phyloP scores from a whole-genome alignment of 106 monocot genomes.

The Apostasia shenzhenica region DNA sequence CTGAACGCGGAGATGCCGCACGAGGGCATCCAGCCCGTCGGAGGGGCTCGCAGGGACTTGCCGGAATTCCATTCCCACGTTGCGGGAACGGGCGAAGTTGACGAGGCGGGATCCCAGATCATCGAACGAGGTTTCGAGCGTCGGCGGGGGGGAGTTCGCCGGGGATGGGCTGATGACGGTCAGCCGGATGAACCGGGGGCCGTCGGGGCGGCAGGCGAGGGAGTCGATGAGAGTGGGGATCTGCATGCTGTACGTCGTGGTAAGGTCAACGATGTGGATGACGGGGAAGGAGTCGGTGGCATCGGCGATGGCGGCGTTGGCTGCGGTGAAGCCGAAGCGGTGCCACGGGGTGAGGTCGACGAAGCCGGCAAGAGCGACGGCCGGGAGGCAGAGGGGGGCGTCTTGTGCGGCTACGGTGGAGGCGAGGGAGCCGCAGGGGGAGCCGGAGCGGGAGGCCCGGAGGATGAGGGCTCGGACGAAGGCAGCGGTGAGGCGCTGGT shows the following conservation, averaged over 20 bases:
- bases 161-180: conserved; percentile 31
- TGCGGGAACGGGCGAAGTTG: conserved; percentile 64
- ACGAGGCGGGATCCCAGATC: conserved; percentile 65
- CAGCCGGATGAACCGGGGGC: conserved; percentile 65
- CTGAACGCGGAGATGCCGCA: conserved; percentile 49
- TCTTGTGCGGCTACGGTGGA: conserved; percentile 2
- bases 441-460: conserved; percentile 50
- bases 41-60: conserved; percentile 33
- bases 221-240: conserved; percentile 89
- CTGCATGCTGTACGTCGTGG: conserved; percentile 94
- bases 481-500: conserved; percentile 74
- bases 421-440: conserved; percentile 5
- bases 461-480: conserved; percentile 74
- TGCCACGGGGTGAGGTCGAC: conserved; percentile 86
- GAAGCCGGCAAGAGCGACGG: conserved; percentile 64
- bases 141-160: conserved; percentile 10
- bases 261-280: conserved; percentile 75
- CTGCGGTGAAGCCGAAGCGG: conserved; percentile 74
- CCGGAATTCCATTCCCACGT: conserved; percentile 75
- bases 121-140: conserved; percentile 51
- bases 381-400: conserved; percentile 36
- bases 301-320: conserved; percentile 77
- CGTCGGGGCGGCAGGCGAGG: conserved; percentile 67
- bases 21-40: conserved; percentile 49
- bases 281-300: conserved; percentile 61